These are phyloP conservation scores for Amanita pseudoporphyria DNA, from an alignment of 768 basidiomycete genomes.

Conservation along the genomic window DNA sequence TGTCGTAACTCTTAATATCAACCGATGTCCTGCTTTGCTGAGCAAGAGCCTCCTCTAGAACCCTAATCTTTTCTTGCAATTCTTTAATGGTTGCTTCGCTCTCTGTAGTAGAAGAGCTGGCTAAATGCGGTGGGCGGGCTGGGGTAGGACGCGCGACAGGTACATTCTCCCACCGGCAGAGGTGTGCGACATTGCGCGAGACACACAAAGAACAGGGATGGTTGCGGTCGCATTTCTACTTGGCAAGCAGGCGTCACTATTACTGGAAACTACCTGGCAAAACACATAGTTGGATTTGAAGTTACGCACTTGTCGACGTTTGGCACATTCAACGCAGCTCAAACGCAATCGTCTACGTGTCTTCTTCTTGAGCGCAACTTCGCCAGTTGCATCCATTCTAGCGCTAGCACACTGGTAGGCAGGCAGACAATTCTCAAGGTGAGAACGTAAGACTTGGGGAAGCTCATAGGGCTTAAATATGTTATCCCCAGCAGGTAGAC, in stretches of 20 bases:
- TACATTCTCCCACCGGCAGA: slow-evolving; percentile 37
- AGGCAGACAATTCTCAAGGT: background rate
- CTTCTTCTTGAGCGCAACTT: slow-evolving; percentile 28
- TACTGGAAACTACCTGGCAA: background rate
- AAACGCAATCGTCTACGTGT: slow-evolving; percentile 38
- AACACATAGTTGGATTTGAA: background rate
- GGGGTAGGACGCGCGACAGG: slow-evolving; percentile 34
- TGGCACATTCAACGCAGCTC: slow-evolving; percentile 49
- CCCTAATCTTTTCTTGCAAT: slow-evolving; percentile 19
- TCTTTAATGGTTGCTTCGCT: slow-evolving; percentile 16
- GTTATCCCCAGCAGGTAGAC: slow-evolving; percentile 1
- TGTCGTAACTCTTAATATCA: background rate
- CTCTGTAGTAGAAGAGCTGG: background rate
- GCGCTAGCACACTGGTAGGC: background rate
- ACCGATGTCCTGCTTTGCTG: background rate
- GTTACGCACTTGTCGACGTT: slow-evolving; percentile 38
- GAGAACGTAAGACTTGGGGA: background rate
- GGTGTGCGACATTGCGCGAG: slow-evolving; percentile 29
- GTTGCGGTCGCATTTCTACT: slow-evolving; percentile 42
- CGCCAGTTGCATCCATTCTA: slow-evolving; percentile 4
- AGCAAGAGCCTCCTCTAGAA: slow-evolving; percentile 18
- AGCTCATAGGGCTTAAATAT: slow-evolving; percentile 3
- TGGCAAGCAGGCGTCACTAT: slow-evolving; percentile 3
- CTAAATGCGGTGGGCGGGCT: slow-evolving; percentile 23
- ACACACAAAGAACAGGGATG: slow-evolving; percentile 33